Evolutionary conservation across 2,329 filamentous ascomycete genomes (phyloP), one percentile per base, ranked within the genome.

Genomic region (Xylariaceae sp.): DNA sequence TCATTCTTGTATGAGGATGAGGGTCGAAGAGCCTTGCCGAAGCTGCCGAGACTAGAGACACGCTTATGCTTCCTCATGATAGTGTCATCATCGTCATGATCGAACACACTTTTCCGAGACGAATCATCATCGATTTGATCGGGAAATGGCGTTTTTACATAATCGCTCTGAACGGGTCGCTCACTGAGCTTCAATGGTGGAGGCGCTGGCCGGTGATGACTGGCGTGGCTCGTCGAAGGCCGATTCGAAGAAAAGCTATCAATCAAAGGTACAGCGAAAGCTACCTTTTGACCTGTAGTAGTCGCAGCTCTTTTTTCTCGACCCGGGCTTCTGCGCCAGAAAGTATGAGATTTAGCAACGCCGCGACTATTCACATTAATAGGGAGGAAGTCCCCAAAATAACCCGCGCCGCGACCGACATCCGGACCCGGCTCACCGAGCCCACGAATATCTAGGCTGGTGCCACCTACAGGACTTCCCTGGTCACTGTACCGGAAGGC

Each of bases 121-220:
- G 34, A 16, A 4, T 31, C 34, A 8, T 42, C 43, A 24, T 41
- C 34, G 3, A 35, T 13, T 15, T 33, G 33, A 12, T 41, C 32
- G 24, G 53, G 51, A 34, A 52, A 56, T 15, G 55, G 53, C 36
- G 56, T 55, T 43, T 53, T 56, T 22, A 55, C 45, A 17, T 54
- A 52, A 1, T 39, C 34, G 3, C 51, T 45, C 18, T 40, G 47
- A 9, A 49, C 30, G 17, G 51, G 34, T 18, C 44, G 48, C 38
- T 53, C 44, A 30, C 40, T 42, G 3, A 57, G 45, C 37, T 50
- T 50, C 17, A 57, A 45, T 19, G 52, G 55, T 13, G 56, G 51
- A 39, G 53, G 50, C 13, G 54, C 38, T 18, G 38, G 19, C 22
- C 22, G 22, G 6, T 26, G 22, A 11, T 26, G 40, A 3, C 45